Evolutionary conservation across 2,329 filamentous ascomycete species (phyloP), one percentile per base, ranked within the genome.

Genomic region (Salinomyces thailandicus): DNA sequence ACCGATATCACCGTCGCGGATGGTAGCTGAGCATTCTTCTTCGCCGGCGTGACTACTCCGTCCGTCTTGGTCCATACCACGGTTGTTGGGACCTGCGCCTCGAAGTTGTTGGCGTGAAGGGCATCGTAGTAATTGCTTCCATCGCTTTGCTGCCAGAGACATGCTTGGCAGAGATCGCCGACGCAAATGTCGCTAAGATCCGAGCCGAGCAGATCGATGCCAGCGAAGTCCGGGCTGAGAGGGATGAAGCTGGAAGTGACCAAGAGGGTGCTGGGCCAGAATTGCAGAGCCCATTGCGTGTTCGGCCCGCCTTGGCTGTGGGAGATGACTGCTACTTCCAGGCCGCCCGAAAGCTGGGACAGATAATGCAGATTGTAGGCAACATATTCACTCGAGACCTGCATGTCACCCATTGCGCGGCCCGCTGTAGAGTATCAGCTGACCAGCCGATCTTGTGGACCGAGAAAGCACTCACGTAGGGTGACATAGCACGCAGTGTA

Each of bases 401-500:
- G 53, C 53, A 56, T 56, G 38, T 56, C 52, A 26, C 49, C 50
- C 50, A 55, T 53, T 8, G 47, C 46, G 5, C 50, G 44, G 19
- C 48, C 45, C 11, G 52, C 49, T 53, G 18, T 29, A 15, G 18
- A 18, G 19, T 17, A 15, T 35, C 13, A 28, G 27, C 20, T 14
- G 17, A 32, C 5, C 14, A 14, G 9, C 29, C 13, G 18, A 5
- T 33, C 5, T 9, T 29, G 2, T 3, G 11, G 11, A 6, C 18
- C 3, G 9, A 9, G 14, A 13, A 14, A 5, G 17, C 5, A 36
- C 51, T 29, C 39, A 51, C 51, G 53, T 3, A 54, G 43, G 2
- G 46, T 52, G n/a, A 56, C 38, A 36, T 52, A 54, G 43, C 53
- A 56, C 3, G 50, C 45, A 7, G 52, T 56, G 33, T 49, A 56